phyloP scores from a whole-genome alignment of 2,329 filamentous ascomycete genomes.

The Rhinocladiella similis region DNA sequence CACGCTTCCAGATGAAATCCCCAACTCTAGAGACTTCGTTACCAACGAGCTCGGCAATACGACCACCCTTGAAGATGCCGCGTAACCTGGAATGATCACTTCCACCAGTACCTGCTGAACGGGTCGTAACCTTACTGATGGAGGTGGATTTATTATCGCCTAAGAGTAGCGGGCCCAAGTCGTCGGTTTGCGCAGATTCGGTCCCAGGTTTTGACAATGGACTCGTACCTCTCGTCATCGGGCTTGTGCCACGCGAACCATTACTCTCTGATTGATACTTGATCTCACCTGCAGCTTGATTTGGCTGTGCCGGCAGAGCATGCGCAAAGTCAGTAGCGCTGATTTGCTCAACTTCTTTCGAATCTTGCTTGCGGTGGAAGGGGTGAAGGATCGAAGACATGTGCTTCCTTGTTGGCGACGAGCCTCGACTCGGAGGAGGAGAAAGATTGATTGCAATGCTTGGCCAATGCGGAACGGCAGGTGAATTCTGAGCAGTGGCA shows the following conservation, averaged over 20 bases:
- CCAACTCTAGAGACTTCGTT: constrained; percentile 63
- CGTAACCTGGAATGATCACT: constrained; percentile 59
- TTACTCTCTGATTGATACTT: constrained; percentile 9
- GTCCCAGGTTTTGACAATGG: constrained; percentile 19
- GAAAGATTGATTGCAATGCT: constrained; percentile 65
- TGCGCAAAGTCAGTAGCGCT: constrained; percentile 41
- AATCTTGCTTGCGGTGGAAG: constrained; percentile 32
- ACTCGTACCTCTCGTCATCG: constrained; percentile 21
- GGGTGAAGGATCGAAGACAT: constrained; percentile 40
- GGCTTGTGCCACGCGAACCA: constrained; percentile 26
- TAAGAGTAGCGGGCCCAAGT: constrained; percentile 3
- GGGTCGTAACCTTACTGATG: constrained; percentile 42
- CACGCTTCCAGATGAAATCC: constrained; percentile 61
- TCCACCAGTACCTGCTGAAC: constrained; percentile 46
- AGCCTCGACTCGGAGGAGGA: constrained; percentile 60
- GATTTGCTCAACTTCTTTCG: constrained; percentile 37
- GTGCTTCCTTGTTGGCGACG: constrained; percentile 64
- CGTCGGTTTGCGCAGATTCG: constrained; percentile 10
- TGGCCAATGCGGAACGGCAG: constrained; percentile 50
- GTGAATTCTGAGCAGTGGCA: constrained; percentile 43
- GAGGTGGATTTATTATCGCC: constrained; percentile 15
- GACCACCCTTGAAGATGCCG: constrained; percentile 74
- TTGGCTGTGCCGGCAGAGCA: constrained; percentile 1
- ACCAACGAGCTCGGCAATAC: constrained; percentile 72
- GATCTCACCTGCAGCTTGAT: constrained; percentile 3